Base-by-base conservation (phyloP, 164 flowering plant species). In the Echeveria elegans region DNA sequence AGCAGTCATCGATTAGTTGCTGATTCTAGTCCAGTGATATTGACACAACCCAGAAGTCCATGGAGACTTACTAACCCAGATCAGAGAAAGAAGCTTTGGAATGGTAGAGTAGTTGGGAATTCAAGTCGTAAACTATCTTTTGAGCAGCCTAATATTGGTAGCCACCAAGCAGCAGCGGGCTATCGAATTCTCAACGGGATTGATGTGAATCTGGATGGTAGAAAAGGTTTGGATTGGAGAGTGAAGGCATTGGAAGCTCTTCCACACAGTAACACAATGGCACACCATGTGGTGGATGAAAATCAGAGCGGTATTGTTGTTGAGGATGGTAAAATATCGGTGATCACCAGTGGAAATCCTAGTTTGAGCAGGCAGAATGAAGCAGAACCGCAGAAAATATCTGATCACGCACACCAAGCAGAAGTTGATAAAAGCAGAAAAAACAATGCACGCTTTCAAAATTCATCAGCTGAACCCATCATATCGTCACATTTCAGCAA, bases 1-100 rank as follows among this genome's bases (percentile, higher is more conserved):
- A 63, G 66, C 50, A 31, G 63, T 45, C 70, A 77, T 14, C 75
- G 79, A 15, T 45, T 66, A 32, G 18, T 74, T 32, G 47, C 16
- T 29, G 36, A 66, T 50, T 69, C 32, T 14, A 77, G 50, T 38
- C 70, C 64, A 59, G 67, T 19, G 43, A 69, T 72, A 60, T 66
- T 65, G 29, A 77, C 82, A 18, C 79, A 79, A 65, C 82, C 83
- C 21, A 72, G 72, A 69, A 72, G 38, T 67, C 63, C 73, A 43
- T 67, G 73, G 72, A 53, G 59, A 28, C 65, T 62, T 26, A 48
- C 2, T 53, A 47, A 40, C 11, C 63, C 50, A 34, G 62, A 43
- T 36, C 65, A 66, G 59, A 71, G 72, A 50, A 72, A 32, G 48
- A 72, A 32, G 30, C 66, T 18, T 2, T 40, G 40, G 50, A 62